Evolutionary conservation across 2,329 filamentous ascomycete species (phyloP), one percentile per base, ranked within the genome.

Genomic region (Trichothecium roseum): DNA sequence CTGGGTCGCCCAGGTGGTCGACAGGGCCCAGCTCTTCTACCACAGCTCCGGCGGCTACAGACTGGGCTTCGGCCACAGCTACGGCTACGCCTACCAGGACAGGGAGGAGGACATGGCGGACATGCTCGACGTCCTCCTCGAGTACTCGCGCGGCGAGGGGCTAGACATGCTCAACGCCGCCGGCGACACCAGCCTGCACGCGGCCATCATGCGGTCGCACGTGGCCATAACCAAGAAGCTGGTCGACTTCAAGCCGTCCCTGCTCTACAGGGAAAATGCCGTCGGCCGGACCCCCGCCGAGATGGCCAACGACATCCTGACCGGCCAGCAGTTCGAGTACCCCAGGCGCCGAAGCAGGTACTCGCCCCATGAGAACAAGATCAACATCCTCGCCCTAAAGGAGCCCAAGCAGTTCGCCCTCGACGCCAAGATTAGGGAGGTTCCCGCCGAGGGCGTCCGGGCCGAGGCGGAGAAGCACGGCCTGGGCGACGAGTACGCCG

Each of bases 211-310:
- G 37, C 50, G 54, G 7, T 46, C 55, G 10, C 44, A 57, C 26
- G 44, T 60, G 7, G 50, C 48, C 26, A 44, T 69, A 2, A 46
- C 60, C 28, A 54, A 61, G 12, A 47, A 61, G 3, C 47, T 83
- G 3, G 56, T 87, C 9, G 59, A 70, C 8, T 61, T 61, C 43
- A 64, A 72, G 14, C 72, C 79, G 0, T 63, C 66, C 18, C 62
- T 87, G 2, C 59, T 86, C 1, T 68, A 73, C 45, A 72, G 78
- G 16, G 85, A 91, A 52, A 88, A 88, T 45, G 74, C 82, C 0
- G 82, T 82, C 0, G 85, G 85, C 2, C 69, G 73, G 13, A 91
- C 84, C 0, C 80, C 84, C 0, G 65, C 69, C 18, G 84, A 91
- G 46, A 57, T 84, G 33, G 74, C 78, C 0, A 62, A 72, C 34